These are phyloP conservation scores for Colletotrichum sp. DNA, from an alignment of 2,329 filamentous ascomycete species.

Conservation along the genomic window DNA sequence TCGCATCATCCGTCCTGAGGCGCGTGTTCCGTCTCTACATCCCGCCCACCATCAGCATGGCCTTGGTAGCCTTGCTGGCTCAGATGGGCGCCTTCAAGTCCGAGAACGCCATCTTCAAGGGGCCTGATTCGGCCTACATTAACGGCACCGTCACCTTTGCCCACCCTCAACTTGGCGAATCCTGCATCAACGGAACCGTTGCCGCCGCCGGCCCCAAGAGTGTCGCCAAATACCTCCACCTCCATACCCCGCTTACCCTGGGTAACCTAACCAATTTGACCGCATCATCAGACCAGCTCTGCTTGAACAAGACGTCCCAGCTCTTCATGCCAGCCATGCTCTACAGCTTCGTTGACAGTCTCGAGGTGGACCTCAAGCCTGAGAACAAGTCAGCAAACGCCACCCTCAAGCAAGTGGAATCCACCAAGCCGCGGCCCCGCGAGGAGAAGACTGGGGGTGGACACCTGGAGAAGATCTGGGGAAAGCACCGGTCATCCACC, in stretches of 20 bases:
- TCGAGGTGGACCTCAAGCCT: constrained; percentile 10
- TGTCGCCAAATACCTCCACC: constrained; percentile 32
- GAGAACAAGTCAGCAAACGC: background rate
- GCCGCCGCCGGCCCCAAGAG: constrained; percentile 29
- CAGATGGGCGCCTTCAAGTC: constrained; percentile 41
- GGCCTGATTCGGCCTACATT: constrained; percentile 42
- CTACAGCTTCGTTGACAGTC: constrained; percentile 28
- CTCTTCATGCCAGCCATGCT: constrained; percentile 32
- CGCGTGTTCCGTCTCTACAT: constrained; percentile 44
- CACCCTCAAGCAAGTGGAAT: background rate
- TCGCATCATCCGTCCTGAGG: constrained; percentile 41
- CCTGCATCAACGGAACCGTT: constrained; percentile 32
- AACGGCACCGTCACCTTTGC: constrained; percentile 39
- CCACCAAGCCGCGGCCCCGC: background rate
- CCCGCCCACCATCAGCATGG: constrained; percentile 45
- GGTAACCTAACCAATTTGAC: constrained; percentile 31
- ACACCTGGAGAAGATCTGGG: constrained; percentile 1
- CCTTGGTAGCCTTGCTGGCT: constrained; percentile 41
- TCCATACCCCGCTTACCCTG: constrained; percentile 32
- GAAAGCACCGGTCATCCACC: background rate
- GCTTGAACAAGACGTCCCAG: constrained; percentile 34
- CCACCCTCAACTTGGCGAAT: constrained; percentile 12
- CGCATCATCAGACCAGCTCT: constrained; percentile 30
- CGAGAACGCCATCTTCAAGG: constrained; percentile 39
- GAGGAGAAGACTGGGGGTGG: background rate